phyloP scores from a whole-genome alignment of 208 protist genomes.

The Leishmania arabica region DNA sequence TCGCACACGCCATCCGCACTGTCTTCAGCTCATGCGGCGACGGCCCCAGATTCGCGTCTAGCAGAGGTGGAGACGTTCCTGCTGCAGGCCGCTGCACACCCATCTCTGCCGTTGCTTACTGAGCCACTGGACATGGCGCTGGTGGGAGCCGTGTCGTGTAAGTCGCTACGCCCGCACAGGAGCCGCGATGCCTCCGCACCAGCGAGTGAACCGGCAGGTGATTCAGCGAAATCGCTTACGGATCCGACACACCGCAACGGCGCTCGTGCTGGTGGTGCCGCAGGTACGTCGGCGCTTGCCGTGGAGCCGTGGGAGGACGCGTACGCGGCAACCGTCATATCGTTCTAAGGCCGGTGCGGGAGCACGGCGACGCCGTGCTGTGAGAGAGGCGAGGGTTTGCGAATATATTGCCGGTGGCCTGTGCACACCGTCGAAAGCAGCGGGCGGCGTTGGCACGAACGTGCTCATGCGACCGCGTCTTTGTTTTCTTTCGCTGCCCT shows the following conservation, averaged over 20 bases:
- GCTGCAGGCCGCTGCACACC: constrained; percentile 10
- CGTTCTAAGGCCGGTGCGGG: constrained; percentile 11
- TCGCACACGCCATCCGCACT: not conserved
- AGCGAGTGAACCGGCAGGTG: not conserved
- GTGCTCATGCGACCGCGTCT: not conserved
- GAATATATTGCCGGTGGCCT: not conserved
- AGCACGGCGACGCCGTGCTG: not conserved
- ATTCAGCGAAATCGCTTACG: not conserved
- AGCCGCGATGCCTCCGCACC: not conserved
- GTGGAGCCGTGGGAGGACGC: constrained; percentile 33
- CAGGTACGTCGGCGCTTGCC: not conserved
- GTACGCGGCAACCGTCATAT: constrained; percentile 15
- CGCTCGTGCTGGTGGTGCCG: too few species aligned
- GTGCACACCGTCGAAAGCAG: not conserved
- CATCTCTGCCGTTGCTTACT: not conserved
- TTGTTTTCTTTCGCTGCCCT: not conserved
- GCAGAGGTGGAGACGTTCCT: constrained; percentile 25
- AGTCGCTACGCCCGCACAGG: not conserved
- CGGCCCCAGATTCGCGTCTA: not conserved
- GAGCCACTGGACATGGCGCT: not conserved
- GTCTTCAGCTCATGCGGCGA: not conserved
- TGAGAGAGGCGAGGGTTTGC: not conserved
- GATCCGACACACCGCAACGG: not conserved
- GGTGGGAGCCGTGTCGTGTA: not conserved
- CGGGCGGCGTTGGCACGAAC: not conserved